These are phyloP conservation scores for Venturia effusa DNA, from an alignment of 2,329 filamentous ascomycete species.

Conservation along the genomic window DNA sequence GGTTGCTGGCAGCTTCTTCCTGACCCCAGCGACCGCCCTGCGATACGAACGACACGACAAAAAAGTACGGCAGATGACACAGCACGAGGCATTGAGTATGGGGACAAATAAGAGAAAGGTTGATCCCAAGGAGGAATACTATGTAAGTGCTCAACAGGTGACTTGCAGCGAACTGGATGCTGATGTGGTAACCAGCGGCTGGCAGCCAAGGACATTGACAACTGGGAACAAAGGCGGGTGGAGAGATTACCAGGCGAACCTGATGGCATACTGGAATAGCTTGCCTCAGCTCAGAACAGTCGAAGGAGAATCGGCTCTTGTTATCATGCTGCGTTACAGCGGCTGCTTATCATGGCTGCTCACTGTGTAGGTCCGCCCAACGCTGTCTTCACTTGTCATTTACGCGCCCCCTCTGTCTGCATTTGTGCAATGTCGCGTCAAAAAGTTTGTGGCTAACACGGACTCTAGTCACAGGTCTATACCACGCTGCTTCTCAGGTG, in stretches of 20 bases:
- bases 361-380: neutral
- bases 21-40: slow-evolving; percentile 87
- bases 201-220: slow-evolving; percentile 81
- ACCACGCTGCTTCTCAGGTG: neutral
- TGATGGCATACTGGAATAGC: slow-evolving; percentile 56
- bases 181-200: slow-evolving; percentile 46
- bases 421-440: neutral
- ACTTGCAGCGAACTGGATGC: slow-evolving; percentile 14
- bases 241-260: slow-evolving; percentile 81
- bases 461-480: neutral
- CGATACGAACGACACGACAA: slow-evolving; percentile 90
- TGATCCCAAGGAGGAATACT: slow-evolving; percentile 78
- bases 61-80: slow-evolving; percentile 72
- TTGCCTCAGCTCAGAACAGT: neutral
- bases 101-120: slow-evolving; percentile 60
- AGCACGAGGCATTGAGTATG: slow-evolving; percentile 78
- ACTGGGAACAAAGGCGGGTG: slow-evolving; percentile 95
- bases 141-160: slow-evolving; percentile 45
- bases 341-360: neutral
- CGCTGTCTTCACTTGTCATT: neutral
- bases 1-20: slow-evolving; percentile 81
- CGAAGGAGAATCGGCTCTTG: neutral
- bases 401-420: neutral
- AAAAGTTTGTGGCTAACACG: neutral
- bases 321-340: neutral